Percentiles rank a stretch among this genome's conserved stretches.
Conservation (phyloP, 2,329 filamentous ascomycete species). For the Monilinia fructigena region DNA sequence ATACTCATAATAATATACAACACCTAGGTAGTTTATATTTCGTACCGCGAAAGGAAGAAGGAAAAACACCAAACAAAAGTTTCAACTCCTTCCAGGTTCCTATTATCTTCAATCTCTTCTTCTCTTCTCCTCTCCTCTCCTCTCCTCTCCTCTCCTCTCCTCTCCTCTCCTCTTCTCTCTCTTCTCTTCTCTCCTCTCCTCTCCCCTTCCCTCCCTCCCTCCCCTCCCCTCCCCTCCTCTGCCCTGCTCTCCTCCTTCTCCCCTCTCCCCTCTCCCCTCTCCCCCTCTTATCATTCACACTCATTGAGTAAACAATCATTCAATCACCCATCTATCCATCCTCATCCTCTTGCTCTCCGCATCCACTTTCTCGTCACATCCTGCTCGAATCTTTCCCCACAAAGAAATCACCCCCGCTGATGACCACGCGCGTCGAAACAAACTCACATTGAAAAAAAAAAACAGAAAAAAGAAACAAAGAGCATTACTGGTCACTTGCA, state of each 20-base stretch:
- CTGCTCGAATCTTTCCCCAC: conserved; percentile 12
- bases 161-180: neutral
- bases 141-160: neutral
- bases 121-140: neutral
- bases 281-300: too few species aligned
- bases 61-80: neutral
- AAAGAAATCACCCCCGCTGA: conserved; percentile 9
- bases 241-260: neutral
- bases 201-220: neutral
- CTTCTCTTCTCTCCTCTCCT: neutral
- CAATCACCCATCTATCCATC: neutral
- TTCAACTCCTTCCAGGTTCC: neutral
- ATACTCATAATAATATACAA: neutral
- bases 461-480: neutral
- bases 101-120: too few species aligned
- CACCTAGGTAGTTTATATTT: neutral
- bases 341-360: neutral
- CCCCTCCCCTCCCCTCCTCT: too few species aligned
- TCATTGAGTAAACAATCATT: too few species aligned
- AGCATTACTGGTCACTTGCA: neutral
- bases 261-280: neutral
- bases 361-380: neutral
- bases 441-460: neutral
- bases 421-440: conserved; percentile 7
- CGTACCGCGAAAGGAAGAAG: neutral